Base-by-base conservation (phyloP, 2,329 filamentous ascomycete genomes). In the Beauveria sp. region DNA sequence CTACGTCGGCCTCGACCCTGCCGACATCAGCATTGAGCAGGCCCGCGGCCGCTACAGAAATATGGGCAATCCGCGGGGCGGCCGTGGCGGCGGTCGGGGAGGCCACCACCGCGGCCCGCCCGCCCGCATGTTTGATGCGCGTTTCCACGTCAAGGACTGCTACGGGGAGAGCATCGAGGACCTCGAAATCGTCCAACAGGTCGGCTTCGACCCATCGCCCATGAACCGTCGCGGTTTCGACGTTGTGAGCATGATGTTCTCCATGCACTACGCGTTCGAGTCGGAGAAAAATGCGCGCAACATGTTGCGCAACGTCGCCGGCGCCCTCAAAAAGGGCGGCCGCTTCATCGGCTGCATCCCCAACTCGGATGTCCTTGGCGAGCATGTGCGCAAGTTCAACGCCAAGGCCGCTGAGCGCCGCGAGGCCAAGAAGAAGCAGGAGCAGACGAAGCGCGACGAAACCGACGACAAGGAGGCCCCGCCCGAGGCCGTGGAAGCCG, bases 201-300 rank as follows among this genome's bases (percentile, higher is more conserved):
- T 99, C 34, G 94, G 94, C 24, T 96, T 96, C 67, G 90, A 96
- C 69, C 79, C 83, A 0, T 88, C 87, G 77, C 68, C 90, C 79
- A 76, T 89, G 85, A 73, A 86, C 63, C 85, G 85, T 58, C 88
- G 88, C 60, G 92, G 93, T 4, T 99, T 97, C 68, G 94, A 99
- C 71, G 90, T 97, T 47, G 93, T 99, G 64, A 92, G 89, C 70
- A 96, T 96, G 85, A 99, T 99, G 94, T 99, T 99, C 74, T 96
- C 92, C 69, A 94, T 99, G 86, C 94, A 99, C 76, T 99, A 99
- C 73, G 92, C 94, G 6, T 99, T 97, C 67, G 94, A 97, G 77
- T 91, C 81, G 57, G 93, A 99, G 73, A 84, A 85, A 53, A 96
- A 96, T 73, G 91, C 93, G 2, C 85, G 91, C 50, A 90, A 85